Evolutionary conservation across 2,329 filamentous ascomycete species (phyloP).

Genomic region (Botryotinia calthae): DNA sequence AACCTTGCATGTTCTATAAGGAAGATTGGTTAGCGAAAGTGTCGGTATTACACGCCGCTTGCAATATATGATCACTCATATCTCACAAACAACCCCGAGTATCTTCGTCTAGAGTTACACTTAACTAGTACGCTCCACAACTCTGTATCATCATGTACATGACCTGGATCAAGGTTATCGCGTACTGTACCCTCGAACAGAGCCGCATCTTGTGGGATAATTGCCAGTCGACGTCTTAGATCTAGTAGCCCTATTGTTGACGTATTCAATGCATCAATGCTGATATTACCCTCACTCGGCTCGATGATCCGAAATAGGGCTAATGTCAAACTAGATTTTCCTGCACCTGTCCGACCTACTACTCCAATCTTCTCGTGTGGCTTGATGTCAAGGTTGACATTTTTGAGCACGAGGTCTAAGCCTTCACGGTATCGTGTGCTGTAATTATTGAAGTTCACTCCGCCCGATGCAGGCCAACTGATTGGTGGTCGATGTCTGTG

Average conservation of each 20-base stretch:
- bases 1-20: conserved; percentile 80
- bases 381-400: conserved; percentile 89
- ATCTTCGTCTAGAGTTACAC: conserved; percentile 40
- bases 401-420: conserved; percentile 87
- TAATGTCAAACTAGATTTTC: conserved; percentile 91
- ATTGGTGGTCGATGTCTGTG: conserved; percentile 81
- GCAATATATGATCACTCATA: conserved; percentile 31
- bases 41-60: conserved; percentile 32
- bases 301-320: conserved; percentile 96
- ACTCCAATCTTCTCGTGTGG: conserved; percentile 97
- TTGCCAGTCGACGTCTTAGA: conserved; percentile 82
- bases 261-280: conserved; percentile 86
- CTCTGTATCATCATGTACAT: conserved; percentile 95
- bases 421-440: conserved; percentile 89
- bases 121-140: conserved; percentile 91
- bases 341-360: conserved; percentile 91
- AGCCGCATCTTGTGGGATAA: conserved; percentile 96
- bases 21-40: conserved; percentile 42
- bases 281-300: conserved; percentile 75
- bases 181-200: conserved; percentile 91
- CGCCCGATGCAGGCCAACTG: conserved; percentile 87
- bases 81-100: conserved; percentile 29
- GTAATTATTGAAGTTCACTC: conserved; percentile 88
- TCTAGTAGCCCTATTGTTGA: conserved; percentile 87
- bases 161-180: conserved; percentile 92